These are phyloP conservation scores for Magnolia officinalis DNA, from an alignment of 164 flowering plant species.

Conservation along the genomic window DNA sequence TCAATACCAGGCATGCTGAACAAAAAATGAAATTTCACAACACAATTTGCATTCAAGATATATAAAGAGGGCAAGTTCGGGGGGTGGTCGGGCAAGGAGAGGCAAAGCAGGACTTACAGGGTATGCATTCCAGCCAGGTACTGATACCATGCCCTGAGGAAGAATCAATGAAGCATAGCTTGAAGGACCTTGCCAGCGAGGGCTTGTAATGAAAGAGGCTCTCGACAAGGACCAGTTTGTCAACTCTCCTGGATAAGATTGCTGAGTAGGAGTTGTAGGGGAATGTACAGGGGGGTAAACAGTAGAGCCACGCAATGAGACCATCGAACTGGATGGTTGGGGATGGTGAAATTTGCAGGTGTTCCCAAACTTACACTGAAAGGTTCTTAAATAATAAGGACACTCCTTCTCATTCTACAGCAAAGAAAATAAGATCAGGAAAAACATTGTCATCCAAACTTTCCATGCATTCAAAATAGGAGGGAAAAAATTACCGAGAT, in stretches of 20 bases:
- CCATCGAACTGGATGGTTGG: conserved; percentile 76
- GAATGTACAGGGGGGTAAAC: conserved; percentile 71
- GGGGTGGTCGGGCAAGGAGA: too few relatives aligned
- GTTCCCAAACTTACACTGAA: conserved; percentile 88
- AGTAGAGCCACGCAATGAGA: conserved; percentile 74
- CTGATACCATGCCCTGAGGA: conserved; percentile 85
- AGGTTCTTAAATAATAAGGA: conserved; percentile 91
- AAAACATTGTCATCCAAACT: conserved; percentile 1
- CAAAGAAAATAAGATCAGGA: neutral
- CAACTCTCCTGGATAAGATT: conserved; percentile 63
- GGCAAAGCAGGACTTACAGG: conserved; percentile 47
- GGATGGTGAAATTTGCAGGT: conserved; percentile 98
- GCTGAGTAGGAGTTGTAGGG: conserved; percentile 77
- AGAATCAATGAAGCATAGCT: conserved; percentile 76
- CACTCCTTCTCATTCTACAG: conserved; percentile 83
- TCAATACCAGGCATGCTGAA: neutral
- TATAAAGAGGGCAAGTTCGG: neutral
- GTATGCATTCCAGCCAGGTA: conserved; percentile 78
- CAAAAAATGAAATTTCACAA: neutral
- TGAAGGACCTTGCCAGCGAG: conserved; percentile 92
- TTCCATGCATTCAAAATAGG: neutral
- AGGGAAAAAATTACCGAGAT: neutral
- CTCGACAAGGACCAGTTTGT: conserved; percentile 73
- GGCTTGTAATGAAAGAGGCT: conserved; percentile 76
- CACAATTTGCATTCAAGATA: neutral